Evolutionary conservation across 2,329 filamentous ascomycete species (phyloP), one percentile per base, ranked within the genome.

Genomic region (Claviceps sorghi): DNA sequence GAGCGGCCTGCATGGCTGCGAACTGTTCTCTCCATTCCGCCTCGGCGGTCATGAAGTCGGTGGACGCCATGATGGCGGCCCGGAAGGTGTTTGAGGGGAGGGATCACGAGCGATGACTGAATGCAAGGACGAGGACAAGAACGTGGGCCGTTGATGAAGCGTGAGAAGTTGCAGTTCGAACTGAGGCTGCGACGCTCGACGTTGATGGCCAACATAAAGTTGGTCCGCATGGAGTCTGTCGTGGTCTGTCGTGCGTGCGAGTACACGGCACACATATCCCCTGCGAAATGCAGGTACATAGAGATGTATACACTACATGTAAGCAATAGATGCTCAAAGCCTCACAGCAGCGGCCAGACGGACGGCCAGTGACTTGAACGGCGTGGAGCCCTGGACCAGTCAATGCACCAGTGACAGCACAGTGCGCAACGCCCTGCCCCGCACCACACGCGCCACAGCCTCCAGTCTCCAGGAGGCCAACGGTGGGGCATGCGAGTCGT

Each of bases 1-100:
- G 80, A 44, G 90, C 88, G 55, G 84, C 78, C 62, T 84, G 84
- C 93, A 98, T 97, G 34, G 85, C 81, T 30, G 81, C 78, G 60
- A 95, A 80, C 65, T 96, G 88, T 54, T 82, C 78, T 58, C 91
- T 82, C 93, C 93, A 97, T 78, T 86, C 77, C 22, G 70, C 66
- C 60, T 77, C 74, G 51, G 73, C 73, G 34, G 66, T 67, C 49
- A 59, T 59, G 43, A 70, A 62, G 41, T 66, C 58, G 44, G 57
- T 56, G 6, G 66, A 67, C 41, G 65, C 64, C 68, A 71, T 71
- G 43, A 8, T 11, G 43, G 6, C 17, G 46, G 38, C 13, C 15
- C 19, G n/a, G 29, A 17, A 15, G 32, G 32, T 49, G 5, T n/a
- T n/a, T 1, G 1, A 50, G 8, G 5, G 4, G 19, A 15, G 26